phyloP scores from a whole-genome alignment of 805 yeast genomes.

The Candida morakotiae region DNA sequence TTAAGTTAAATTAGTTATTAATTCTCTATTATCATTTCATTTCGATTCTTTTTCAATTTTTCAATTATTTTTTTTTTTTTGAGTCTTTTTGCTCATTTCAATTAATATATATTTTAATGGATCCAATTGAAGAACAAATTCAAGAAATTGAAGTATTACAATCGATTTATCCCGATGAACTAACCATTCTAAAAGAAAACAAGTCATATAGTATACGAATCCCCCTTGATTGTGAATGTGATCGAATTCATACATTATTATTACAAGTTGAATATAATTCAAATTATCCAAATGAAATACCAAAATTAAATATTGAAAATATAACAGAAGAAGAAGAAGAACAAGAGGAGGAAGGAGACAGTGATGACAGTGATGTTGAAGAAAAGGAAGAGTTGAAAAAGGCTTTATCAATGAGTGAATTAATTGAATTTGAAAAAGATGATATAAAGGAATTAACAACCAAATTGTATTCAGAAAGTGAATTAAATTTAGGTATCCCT shows the following conservation, averaged over 20 bases:
- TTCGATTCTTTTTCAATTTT: not conserved
- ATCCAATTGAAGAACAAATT: slow-evolving; percentile 72
- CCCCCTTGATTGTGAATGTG: slow-evolving; percentile 65
- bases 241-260: slow-evolving; percentile 50
- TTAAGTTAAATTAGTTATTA: too few relatives aligned
- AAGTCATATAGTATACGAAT: slow-evolving; percentile 49
- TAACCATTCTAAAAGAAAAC: slow-evolving; percentile 37
- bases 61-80: not conserved
- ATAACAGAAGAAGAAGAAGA: slow-evolving; percentile 25
- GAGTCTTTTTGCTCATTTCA: not conserved
- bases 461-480: slow-evolving; percentile 56
- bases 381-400: slow-evolving; percentile 43
- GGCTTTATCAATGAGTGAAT: slow-evolving; percentile 53
- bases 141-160: slow-evolving; percentile 89
- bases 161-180: slow-evolving; percentile 92
- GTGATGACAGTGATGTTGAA: slow-evolving; percentile 29
- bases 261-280: slow-evolving; percentile 70
- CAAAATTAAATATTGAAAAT: slow-evolving; percentile 45
- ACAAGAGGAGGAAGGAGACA: slow-evolving; percentile 21
- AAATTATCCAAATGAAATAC: slow-evolving; percentile 77
- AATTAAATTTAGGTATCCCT: slow-evolving; percentile 86
- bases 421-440: slow-evolving; percentile 47
- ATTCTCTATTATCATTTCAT: too few relatives aligned
- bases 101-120: too few relatives aligned
- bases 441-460: slow-evolving; percentile 42